Evolutionary conservation across 148 eudicot genomes (phyloP).

Genomic region (Vaccinium macrocarpon): DNA sequence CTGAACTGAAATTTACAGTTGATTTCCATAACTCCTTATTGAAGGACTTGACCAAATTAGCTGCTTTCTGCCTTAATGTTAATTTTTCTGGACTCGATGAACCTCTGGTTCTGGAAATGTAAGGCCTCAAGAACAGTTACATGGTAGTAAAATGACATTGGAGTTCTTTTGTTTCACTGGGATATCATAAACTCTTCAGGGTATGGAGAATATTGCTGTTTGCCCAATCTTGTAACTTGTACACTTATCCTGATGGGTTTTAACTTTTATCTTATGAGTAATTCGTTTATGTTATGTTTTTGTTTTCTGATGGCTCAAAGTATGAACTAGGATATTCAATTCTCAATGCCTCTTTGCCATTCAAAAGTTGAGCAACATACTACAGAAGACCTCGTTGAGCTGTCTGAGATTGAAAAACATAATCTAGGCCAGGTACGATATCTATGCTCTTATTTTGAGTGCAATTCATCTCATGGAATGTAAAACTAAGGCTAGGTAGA

Average conservation of each 20-base stretch:
- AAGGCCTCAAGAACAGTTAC: background rate
- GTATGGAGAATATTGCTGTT: background rate
- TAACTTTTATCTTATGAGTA: background rate
- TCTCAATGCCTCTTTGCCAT: conserved; percentile 82
- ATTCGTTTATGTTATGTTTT: background rate
- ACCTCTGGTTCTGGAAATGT: background rate
- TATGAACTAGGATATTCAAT: conserved; percentile 56
- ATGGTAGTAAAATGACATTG: background rate
- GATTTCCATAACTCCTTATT: background rate
- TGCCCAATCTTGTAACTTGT: background rate
- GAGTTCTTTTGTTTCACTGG: background rate
- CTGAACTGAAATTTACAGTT: background rate
- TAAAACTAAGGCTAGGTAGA: background rate
- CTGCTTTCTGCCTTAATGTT: background rate
- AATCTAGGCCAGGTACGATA: conserved; percentile 76
- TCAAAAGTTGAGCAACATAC: conserved; percentile 70
- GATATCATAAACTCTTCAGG: background rate
- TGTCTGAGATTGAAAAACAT: conserved; percentile 85
- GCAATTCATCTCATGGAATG: background rate
- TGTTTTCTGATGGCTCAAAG: conserved; percentile 8
- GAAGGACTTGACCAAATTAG: background rate
- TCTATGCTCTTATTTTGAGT: background rate
- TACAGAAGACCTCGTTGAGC: conserved; percentile 89
- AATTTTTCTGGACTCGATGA: background rate
- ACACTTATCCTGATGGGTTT: background rate